Evolutionary conservation across 2,329 filamentous ascomycete genomes (phyloP).

Genomic region (Leptodontidium sp.): DNA sequence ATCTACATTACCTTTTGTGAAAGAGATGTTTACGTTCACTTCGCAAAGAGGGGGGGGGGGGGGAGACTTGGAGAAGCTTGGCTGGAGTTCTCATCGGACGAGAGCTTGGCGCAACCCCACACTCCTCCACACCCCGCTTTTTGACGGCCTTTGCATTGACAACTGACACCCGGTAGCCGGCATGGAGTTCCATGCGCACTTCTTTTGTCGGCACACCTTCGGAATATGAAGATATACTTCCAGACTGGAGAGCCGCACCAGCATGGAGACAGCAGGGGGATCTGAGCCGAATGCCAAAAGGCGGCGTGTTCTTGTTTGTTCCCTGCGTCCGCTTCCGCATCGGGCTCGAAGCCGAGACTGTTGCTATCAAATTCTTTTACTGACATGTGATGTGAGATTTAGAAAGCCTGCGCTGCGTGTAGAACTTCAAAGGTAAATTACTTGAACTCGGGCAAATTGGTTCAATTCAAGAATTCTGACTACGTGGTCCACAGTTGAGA

Average conservation of each 20-base stretch:
- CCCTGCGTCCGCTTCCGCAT: too few relatives aligned
- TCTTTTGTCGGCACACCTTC: too few relatives aligned
- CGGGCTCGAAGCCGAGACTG: too few relatives aligned
- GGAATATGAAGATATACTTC: not conserved
- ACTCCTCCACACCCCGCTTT: constrained; percentile 10
- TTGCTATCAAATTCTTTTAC: too few relatives aligned
- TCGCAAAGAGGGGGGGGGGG: too few relatives aligned
- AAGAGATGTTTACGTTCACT: too few relatives aligned
- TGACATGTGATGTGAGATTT: not conserved
- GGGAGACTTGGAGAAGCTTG: too few relatives aligned
- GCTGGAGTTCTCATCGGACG: too few relatives aligned
- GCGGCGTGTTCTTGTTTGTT: constrained; percentile 26
- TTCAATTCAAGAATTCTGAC: not conserved
- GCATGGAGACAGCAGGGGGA: not conserved
- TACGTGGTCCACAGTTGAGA: constrained; percentile 20
- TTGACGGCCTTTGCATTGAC: constrained; percentile 9
- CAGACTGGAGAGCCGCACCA: not conserved
- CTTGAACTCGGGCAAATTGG: not conserved
- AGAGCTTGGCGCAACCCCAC: constrained; percentile 8
- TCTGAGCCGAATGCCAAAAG: constrained; percentile 20
- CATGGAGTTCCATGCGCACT: too few relatives aligned
- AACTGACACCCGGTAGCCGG: not conserved
- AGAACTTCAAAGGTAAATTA: constrained; percentile 31
- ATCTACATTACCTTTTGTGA: too few relatives aligned
- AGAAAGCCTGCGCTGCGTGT: constrained; percentile 36